Evolutionary conservation across 2,329 filamentous ascomycete genomes (phyloP).

Genomic region (Fusarium oligoseptatum): DNA sequence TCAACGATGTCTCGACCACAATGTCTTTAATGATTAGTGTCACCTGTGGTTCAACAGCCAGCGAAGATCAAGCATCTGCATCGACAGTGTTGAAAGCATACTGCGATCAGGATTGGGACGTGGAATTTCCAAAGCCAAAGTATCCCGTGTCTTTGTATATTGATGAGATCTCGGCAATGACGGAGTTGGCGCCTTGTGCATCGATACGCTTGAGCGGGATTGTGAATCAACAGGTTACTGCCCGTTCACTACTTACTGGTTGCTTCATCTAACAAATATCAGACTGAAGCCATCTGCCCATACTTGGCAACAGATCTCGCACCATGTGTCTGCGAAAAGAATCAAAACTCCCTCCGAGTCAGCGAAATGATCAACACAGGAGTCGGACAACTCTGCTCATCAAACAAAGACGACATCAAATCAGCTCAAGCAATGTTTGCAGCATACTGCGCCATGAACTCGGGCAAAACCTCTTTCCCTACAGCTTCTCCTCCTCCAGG

Average conservation of each 20-base stretch:
- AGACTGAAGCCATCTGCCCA: neutral
- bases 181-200: neutral
- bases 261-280: neutral
- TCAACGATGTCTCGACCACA: neutral
- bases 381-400: neutral
- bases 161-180: neutral
- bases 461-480: neutral
- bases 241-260: too few relatives aligned
- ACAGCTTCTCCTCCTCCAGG: neutral
- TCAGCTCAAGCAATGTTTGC: neutral
- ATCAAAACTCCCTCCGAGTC: neutral
- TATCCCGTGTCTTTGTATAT: neutral
- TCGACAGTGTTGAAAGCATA: neutral
- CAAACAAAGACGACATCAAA: neutral
- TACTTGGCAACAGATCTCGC: neutral
- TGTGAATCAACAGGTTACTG: neutral
- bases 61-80: neutral
- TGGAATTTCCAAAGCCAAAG: neutral
- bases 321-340: neutral
- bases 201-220: neutral
- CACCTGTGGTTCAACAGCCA: neutral
- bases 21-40: neutral
- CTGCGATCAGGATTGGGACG: neutral
- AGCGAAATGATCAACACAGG: neutral
- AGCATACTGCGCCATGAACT: neutral